Evolutionary conservation across 495 filamentous ascomycete species (phyloP).

Genomic region (Tuber aestivum): DNA sequence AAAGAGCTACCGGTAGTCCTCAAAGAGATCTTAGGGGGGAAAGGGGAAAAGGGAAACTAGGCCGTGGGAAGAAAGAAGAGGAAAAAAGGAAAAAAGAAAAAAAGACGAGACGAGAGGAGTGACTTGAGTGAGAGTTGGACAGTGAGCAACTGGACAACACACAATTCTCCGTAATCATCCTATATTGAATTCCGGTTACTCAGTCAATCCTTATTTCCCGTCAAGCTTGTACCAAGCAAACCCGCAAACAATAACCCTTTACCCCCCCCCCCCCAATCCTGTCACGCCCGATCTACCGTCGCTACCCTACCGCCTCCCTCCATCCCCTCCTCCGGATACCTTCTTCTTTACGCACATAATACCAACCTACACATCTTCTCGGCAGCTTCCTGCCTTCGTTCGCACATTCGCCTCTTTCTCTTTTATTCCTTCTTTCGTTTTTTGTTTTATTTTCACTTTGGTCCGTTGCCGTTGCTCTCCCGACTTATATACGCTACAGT

Average conservation of each 20-base stretch:
- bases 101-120: conserved; percentile 31
- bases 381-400: conserved; percentile 38
- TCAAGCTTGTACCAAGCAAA: conserved; percentile 36
- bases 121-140: conserved; percentile 29
- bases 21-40: background rate
- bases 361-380: conserved; percentile 33
- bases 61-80: background rate
- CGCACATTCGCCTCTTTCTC: conserved; percentile 24
- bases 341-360: conserved; percentile 39
- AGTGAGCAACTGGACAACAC: conserved; percentile 9
- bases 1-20: conserved; percentile 13
- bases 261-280: conserved; percentile 22
- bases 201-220: conserved; percentile 31
- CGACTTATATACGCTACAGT: conserved; percentile 26
- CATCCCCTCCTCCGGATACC: conserved; percentile 33
- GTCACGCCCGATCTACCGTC: conserved; percentile 31
- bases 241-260: conserved; percentile 33
- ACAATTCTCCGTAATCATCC: conserved; percentile 26
- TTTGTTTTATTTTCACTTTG: background rate
- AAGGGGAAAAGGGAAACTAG: background rate
- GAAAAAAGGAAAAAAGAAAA: conserved; percentile 11
- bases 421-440: conserved; percentile 17
- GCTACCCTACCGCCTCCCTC: conserved; percentile 40
- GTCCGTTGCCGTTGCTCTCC: conserved; percentile 13
- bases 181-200: conserved; percentile 28